Evolutionary conservation across 371 early-diverging fungal species (phyloP).

Genomic region (Haplosporangium sp.): DNA sequence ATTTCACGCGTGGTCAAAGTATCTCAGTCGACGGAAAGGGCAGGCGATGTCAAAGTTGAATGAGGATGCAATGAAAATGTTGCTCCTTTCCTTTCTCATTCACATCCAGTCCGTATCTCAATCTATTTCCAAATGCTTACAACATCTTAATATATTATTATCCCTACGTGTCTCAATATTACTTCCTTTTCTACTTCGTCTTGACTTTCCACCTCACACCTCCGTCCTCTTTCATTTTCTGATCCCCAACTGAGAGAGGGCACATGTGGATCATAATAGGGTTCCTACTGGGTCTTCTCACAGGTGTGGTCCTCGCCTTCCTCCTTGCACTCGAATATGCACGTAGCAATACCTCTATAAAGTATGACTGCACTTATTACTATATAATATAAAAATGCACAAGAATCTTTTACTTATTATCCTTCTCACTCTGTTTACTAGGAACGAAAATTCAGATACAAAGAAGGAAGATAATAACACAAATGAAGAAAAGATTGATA

Average conservation of each 20-base stretch:
- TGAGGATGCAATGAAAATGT: neutral
- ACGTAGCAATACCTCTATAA: neutral
- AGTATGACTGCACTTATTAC: neutral
- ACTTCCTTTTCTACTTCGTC: neutral
- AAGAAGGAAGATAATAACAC: neutral
- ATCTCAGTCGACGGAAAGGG: too few species aligned
- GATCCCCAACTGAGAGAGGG: neutral
- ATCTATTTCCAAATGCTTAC: neutral
- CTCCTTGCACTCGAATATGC: neutral
- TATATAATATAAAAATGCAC: too few species aligned
- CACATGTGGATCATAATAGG: conserved; percentile 29
- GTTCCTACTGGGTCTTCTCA: conserved; percentile 36
- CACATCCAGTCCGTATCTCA: neutral
- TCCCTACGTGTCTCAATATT: neutral
- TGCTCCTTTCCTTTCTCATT: conserved; percentile 3
- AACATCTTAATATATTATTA: neutral
- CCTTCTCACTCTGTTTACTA: neutral
- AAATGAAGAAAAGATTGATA: neutral
- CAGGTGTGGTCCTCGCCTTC: conserved; percentile 23
- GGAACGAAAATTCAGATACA: neutral
- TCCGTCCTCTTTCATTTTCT: conserved; percentile 1
- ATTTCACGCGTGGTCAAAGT: conserved; percentile 10
- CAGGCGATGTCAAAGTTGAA: conserved; percentile 9
- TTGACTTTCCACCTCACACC: neutral
- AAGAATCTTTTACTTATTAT: neutral